Evolutionary conservation across 768 basidiomycete genomes (phyloP), one percentile per base, ranked within the genome.

Genomic region (Auriscalpium vulgare): DNA sequence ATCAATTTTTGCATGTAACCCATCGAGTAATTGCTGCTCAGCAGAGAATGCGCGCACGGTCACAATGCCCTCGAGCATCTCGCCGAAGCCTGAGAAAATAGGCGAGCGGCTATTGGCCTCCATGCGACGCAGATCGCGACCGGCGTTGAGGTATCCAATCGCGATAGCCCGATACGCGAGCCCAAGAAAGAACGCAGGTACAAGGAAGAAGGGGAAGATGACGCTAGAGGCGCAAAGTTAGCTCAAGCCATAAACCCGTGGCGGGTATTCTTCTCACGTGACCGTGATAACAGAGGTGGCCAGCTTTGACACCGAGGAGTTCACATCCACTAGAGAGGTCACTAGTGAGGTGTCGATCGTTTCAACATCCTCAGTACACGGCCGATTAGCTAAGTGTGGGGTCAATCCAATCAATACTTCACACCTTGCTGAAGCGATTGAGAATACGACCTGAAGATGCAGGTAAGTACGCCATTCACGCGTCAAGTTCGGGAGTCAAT

Each of bases 31-130:
- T 4, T 80, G 73, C 43, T 72, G 72, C 66, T 95, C 92, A 0
- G 84, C 87, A 0, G 88, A 85, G 72, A 95, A 97, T 0, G 94
- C 94, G 23, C 23, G 23, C 23, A 29, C 23, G 23, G 23, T 29
- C 23, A 29, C 23, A 5, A 29, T 29, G 23, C 92, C 92, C 51
- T 93, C 88, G 17, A 95, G 69, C 10, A 94, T 69, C 64, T 92
- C 91, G 11, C 82, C 81, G 60, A 91, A 93, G 55, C 85, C 87
- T 7, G 87, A 86, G 70, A 87, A 91, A 59, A 91, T 91, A 0
- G 91, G 88, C 0, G 87, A 89, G 11, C 90, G 78, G 1, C 87
- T 82, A 62, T 91, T 95, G 1, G 91, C 90, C 68, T 95, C 94
- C 84, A 97, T 91, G 19, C 94, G 79, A 56, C 91, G 80, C 17